Evolutionary conservation across 768 basidiomycete species (phyloP).

Genomic region (Daedaleopsis sinensis): DNA sequence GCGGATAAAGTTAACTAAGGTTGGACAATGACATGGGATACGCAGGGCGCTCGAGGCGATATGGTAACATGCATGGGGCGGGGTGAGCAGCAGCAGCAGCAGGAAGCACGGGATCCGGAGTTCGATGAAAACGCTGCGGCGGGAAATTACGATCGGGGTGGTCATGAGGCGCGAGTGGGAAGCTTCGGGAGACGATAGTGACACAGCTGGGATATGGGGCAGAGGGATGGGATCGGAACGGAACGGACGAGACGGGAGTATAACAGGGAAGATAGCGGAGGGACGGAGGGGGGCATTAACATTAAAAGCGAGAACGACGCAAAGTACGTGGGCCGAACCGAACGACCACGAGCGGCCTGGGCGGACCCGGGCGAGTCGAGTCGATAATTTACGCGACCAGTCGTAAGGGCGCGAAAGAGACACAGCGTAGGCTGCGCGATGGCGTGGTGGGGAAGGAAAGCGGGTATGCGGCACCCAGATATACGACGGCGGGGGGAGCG

Average conservation of each 20-base stretch:
- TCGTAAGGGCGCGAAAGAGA: background rate
- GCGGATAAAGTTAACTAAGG: conserved; percentile 11
- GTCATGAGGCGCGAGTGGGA: conserved; percentile 10
- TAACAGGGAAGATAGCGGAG: conserved; percentile 9
- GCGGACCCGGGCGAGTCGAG: conserved; percentile 6
- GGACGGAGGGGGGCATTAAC: background rate
- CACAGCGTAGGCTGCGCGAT: background rate
- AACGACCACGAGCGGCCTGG: conserved; percentile 18
- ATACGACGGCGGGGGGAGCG: background rate
- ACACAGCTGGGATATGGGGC: conserved; percentile 12
- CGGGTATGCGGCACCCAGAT: background rate
- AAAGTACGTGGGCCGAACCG: conserved; percentile 10
- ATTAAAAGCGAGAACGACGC: background rate
- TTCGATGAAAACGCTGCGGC: conserved; percentile 4
- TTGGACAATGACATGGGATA: background rate
- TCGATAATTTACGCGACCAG: conserved; percentile 20
- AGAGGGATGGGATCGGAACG: conserved; percentile 12
- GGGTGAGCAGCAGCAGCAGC: conserved; percentile 1
- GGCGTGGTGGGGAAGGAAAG: background rate
- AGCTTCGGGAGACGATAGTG: conserved; percentile 7
- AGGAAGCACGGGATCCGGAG: too few species aligned
- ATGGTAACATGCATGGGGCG: conserved; percentile 4
- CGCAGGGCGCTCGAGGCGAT: background rate
- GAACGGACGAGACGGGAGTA: background rate
- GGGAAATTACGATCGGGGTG: conserved; percentile 16